Evolutionary conservation across 805 yeast species (phyloP).

Genomic region (Wickerhamiella parazyma): DNA sequence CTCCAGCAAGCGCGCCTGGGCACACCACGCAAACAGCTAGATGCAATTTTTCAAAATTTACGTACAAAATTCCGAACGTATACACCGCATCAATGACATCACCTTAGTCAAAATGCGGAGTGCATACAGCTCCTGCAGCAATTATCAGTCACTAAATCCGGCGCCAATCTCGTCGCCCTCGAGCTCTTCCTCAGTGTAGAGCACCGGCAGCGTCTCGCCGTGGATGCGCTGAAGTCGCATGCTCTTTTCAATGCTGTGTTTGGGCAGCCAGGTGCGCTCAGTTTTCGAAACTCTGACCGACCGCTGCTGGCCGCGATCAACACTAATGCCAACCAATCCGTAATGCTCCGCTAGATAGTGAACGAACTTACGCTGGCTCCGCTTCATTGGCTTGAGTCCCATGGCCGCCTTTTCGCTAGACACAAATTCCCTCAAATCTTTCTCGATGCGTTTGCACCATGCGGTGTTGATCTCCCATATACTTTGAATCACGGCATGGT

Average conservation of each 20-base stretch:
- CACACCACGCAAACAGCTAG: too few relatives aligned
- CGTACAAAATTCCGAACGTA: too few relatives aligned
- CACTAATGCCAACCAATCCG: conserved; percentile 52
- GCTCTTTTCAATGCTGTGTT: conserved; percentile 9
- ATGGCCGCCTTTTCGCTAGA: conserved; percentile 29
- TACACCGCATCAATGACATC: not conserved
- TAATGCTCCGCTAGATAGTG: conserved; percentile 51
- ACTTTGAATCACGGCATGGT: conserved; percentile 29
- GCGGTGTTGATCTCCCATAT: conserved; percentile 32
- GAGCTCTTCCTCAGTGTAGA: not conserved
- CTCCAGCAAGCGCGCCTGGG: too few relatives aligned
- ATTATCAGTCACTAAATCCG: conserved; percentile 5
- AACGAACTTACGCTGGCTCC: conserved; percentile 55
- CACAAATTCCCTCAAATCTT: conserved; percentile 36
- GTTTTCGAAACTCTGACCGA: conserved; percentile 15
- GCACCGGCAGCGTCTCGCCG: not conserved
- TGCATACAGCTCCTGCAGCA: not conserved
- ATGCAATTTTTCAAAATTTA: too few relatives aligned
- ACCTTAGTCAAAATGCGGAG: not conserved
- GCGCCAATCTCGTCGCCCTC: conserved; percentile 1
- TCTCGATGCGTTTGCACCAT: conserved; percentile 63
- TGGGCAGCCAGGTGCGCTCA: conserved; percentile 12
- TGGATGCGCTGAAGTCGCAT: conserved; percentile 7
- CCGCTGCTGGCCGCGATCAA: conserved; percentile 67
- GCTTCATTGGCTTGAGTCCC: conserved; percentile 62